Evolutionary conservation across 352 stramenopile genomes (phyloP).

Genomic region (Globisporangium carolinianum): DNA sequence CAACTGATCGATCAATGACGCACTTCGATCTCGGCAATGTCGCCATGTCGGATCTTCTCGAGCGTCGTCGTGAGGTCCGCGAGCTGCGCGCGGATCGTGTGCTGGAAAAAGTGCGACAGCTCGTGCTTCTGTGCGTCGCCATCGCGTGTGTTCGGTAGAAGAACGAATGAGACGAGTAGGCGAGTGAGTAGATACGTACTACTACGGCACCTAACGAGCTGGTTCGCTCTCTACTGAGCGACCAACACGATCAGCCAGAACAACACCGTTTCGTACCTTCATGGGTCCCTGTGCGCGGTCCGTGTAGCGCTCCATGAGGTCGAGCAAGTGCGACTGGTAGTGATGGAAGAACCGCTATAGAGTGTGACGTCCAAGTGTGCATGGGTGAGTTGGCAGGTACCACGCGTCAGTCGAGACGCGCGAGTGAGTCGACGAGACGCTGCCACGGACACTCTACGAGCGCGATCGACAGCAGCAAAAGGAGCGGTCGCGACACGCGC

Average conservation of each 20-base stretch:
- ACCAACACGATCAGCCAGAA: neutral
- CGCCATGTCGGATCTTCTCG: slow-evolving; percentile 54
- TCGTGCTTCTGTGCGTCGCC: slow-evolving; percentile 39
- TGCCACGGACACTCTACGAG: too few species aligned
- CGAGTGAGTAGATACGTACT: too few species aligned
- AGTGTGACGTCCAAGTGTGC: slow-evolving; percentile 3
- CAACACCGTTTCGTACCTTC: slow-evolving; percentile 25
- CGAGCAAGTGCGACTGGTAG: slow-evolving; percentile 61
- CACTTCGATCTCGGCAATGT: slow-evolving; percentile 41
- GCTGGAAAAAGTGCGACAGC: slow-evolving; percentile 57
- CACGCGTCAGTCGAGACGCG: neutral
- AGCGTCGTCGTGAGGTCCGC: slow-evolving; percentile 44
- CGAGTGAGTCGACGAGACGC: neutral
- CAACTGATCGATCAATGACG: neutral
- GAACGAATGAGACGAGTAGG: neutral
- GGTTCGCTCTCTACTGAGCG: neutral
- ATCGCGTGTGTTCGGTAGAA: neutral
- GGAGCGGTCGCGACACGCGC: neutral
- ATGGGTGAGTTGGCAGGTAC: neutral
- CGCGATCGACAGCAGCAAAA: neutral
- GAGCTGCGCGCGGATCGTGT: slow-evolving; percentile 44
- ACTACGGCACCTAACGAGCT: too few species aligned
- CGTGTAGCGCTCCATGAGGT: slow-evolving; percentile 66
- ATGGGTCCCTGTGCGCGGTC: slow-evolving; percentile 52
- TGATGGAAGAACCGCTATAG: slow-evolving; percentile 63